Evolutionary conservation across 345 rosid species (phyloP), one percentile per base, ranked within the genome.

Genomic region (Eutrema heterophyllum): DNA sequence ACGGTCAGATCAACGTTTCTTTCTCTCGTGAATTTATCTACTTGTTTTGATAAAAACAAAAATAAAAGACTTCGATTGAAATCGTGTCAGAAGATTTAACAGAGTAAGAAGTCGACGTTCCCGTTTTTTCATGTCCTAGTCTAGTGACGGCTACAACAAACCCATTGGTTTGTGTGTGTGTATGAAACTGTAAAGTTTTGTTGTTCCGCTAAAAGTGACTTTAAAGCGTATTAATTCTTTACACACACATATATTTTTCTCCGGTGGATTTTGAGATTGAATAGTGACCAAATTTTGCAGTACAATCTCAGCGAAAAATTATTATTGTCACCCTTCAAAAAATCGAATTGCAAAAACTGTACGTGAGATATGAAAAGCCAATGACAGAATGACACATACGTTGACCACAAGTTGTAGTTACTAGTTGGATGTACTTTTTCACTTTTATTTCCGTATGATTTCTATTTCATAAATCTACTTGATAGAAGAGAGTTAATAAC

Each of bases 21-120:
- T 64, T 12, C 33, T 58, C 16, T 48, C 56, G 72, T 67, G 51
- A 67, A 40, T 5, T 16, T 27, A 35, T 39, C 21, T 24, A 49
- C 5, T 13, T 63, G 44, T 63, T 55, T 21, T 62, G 16, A 52
- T 7, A 9, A 43, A 45, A 55, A 16, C 69, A 27, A 41, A 51
- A 52, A 56, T 44, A 38, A 56, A 0, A 55, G 4, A 32, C 2
- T 6, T 30, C 38, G 48, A 46, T 45, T 35, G 11, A 35, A 46
- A 33, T 45, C 14, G 64, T 76, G 79, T 69, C 70, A 76, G 79
- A 76, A 68, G 36, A 62, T 38, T 62, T 41, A n/a, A 11, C 48
- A 59, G 62, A 59, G 18, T 9, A 40, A 54, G 79, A 68, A 50
- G 36, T 24, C 53, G 70, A 53, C 56, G 56, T 68, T 49, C 57